Evolutionary conservation across 1,284 basidiomycete genomes (phyloP), one percentile per base, ranked within the genome.

Genomic region (Mycena citricolor): DNA sequence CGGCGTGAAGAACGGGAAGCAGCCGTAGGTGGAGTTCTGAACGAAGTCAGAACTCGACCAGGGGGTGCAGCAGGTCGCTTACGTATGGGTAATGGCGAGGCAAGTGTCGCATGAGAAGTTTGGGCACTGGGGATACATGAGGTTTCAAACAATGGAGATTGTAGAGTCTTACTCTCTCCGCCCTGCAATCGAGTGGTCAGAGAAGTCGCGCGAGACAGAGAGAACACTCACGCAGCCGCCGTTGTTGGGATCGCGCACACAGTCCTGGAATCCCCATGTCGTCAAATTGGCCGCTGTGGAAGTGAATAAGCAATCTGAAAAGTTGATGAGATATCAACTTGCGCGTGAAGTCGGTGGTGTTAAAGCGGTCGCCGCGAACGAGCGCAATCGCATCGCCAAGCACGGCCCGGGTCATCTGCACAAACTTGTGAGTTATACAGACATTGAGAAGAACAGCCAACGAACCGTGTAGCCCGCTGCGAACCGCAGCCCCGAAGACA

Each of bases 1-100:
- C 47, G 79, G 65, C 16, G 71, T 73, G 58, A 77, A 73, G 69
- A 82, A 79, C 1, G 81, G 77, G 67, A 74, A 79, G 14, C 73
- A 63, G 0, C 62, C 58, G 43, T 70, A 70, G 13, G 64, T 60
- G 6, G 65, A 69, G 50, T 71, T 68, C 69, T 69, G 39, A 7
- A 28, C 5, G 19, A 8, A 14, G 16, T 17, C n/a, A n/a, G 20
- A 25, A 2, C 35, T 13, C n/a, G 5, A 19, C 4, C 1, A 11
- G 6, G 17, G 21, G 17, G 10, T 22, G 24, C 13, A 41, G 6
- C 21, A 44, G 28, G 11, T 31, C 29, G 47, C 57, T 47, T 51
- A 70, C 69, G 51, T 57, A 69, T 22, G 69, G 66, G 53, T 73
- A 79, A 45, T 72, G 63, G 11, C 67, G 61, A 23, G 76, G 76